Conservation (phyloP, 345 rosid species). For the Citrus australasica region DNA sequence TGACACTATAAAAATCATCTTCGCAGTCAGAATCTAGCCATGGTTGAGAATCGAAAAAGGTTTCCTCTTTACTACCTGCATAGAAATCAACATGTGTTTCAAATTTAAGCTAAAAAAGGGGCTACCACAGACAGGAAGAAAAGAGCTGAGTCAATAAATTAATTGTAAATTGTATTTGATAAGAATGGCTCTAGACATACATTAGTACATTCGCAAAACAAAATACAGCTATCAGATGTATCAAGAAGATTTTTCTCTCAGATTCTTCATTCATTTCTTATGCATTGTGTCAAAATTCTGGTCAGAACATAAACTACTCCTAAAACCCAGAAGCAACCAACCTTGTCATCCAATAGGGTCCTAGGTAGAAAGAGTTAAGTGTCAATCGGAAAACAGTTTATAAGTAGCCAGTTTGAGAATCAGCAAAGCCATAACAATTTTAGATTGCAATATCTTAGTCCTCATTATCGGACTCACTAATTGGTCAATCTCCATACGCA, state of each 20-base stretch:
- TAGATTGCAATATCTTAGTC: background rate
- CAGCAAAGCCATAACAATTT: background rate
- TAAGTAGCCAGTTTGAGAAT: background rate
- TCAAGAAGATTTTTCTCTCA: background rate
- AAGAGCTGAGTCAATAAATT: background rate
- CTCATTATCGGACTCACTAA: background rate
- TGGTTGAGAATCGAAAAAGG: slow-evolving; percentile 73
- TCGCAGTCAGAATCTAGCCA: slow-evolving; percentile 90
- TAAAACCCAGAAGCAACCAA: background rate
- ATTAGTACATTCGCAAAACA: background rate
- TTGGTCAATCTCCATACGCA: background rate
- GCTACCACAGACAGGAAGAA: background rate
- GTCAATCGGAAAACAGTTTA: background rate
- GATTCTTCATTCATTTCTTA: background rate
- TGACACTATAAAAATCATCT: slow-evolving; percentile 89
- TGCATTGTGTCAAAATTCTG: background rate
- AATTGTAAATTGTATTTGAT: background rate
- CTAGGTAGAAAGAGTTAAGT: background rate
- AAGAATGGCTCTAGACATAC: background rate
- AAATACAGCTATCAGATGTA: background rate
- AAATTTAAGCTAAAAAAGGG: background rate
- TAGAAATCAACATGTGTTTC: background rate
- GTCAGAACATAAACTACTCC: background rate
- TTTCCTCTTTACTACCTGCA: slow-evolving; percentile 85
- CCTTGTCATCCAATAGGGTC: background rate